These are phyloP conservation scores for Bryoerythrophyllum caledonicum DNA, from an alignment of 225 moss, liverwort and hornwort genomes.

Conservation along the genomic window DNA sequence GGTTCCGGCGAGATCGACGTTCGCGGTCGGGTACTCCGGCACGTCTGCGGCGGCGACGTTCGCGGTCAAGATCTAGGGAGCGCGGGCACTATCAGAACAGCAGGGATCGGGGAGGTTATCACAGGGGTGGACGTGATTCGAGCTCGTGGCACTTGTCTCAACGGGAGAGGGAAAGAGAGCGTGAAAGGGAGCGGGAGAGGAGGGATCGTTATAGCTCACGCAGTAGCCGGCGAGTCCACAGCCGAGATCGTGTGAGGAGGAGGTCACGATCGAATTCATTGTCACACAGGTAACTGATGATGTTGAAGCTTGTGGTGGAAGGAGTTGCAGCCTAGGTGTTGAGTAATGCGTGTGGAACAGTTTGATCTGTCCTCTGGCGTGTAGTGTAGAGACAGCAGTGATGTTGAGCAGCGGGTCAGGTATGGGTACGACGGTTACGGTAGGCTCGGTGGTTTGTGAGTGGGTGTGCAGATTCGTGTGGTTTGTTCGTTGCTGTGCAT, in stretches of 20 bases:
- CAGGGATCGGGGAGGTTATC: constrained; percentile 71
- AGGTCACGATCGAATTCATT: constrained; percentile 74
- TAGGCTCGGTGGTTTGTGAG: not conserved
- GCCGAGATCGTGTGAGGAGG: constrained; percentile 64
- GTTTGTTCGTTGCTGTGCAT: not conserved
- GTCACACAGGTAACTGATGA: constrained; percentile 51
- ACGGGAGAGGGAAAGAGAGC: constrained; percentile 72
- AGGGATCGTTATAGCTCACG: constrained; percentile 62
- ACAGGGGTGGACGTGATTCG: constrained; percentile 86
- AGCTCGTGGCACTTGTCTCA: constrained; percentile 77
- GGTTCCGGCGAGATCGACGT: constrained; percentile 79
- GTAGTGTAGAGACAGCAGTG: not conserved
- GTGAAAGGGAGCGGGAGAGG: constrained; percentile 45
- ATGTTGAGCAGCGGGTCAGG: not conserved
- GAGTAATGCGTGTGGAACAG: not conserved
- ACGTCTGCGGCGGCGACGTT: constrained; percentile 79
- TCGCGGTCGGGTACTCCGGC: constrained; percentile 85
- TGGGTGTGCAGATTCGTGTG: not conserved
- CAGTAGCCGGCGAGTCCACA: constrained; percentile 69
- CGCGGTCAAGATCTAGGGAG: constrained; percentile 75
- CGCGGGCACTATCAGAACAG: constrained; percentile 55
- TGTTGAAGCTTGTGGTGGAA: not conserved
- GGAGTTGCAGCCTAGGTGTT: not conserved
- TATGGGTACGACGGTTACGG: not conserved
- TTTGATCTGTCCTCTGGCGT: not conserved